Evolutionary conservation across 2,329 filamentous ascomycete genomes (phyloP), one percentile per base, ranked within the genome.

Genomic region (Emmonsiellopsis sp.): DNA sequence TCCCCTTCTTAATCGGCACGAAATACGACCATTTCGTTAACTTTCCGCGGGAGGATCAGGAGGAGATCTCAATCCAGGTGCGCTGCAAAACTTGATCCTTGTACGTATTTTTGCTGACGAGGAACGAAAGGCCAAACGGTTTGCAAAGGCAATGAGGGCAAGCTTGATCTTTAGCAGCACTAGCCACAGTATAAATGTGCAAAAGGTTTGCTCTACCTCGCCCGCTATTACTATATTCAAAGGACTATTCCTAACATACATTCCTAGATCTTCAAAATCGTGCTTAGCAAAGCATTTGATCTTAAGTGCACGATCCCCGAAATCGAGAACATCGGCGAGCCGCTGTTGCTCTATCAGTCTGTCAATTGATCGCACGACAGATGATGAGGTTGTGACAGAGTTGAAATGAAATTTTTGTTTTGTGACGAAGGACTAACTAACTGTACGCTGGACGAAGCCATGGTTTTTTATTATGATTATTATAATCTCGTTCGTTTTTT

Each of bases 21-120:
- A 98, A 98, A 72, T 98, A 97, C 70, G 93, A 98, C 66, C 93
- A 97, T 68, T 98, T 98, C 75, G 92, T 98, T 72, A 98, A 97
- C 74, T 96, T 98, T 66, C 91, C 93, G 0, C 82, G 88, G 42
- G 92, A 97, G 68, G 93, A 98, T 67, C 93, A 98, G 70, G 93
- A 98, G 70, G 93, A 98, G 73, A 98, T 98, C 58, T 95, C 90
- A 11, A 91, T 93, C 65, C 92, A 95, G 80, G 90, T 93, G 73
- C 55, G 70, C 48, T 30, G 15, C 5, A 6, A 10, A 26, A 30
- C 26, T 15, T 13, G 20, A 8, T 41, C 11, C 7, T 30, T 32
- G 9, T 5, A 31, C 30, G 26, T 5, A 44, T 9, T 38, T 32
- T 13, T 48, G 50, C 62, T 70, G 59, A 72, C 57, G 9, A 16